Conservation (phyloP, 108 stramenopile species). For the Cyclotella sp. region DNA sequence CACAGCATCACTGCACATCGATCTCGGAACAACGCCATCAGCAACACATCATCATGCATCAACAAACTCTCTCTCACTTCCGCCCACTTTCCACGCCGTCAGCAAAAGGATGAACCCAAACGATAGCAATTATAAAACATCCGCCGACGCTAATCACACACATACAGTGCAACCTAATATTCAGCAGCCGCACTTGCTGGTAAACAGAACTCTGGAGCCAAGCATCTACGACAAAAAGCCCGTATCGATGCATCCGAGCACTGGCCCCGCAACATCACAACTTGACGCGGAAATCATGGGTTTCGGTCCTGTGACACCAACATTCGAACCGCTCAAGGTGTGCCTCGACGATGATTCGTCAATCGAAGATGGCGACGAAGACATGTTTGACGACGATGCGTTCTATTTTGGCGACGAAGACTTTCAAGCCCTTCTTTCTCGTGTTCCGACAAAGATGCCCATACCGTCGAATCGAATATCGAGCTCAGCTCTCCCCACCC, state of each 20-base stretch:
- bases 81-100: background rate
- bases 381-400: constrained; percentile 56
- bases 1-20: background rate
- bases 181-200: background rate
- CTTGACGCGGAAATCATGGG: background rate
- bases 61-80: background rate
- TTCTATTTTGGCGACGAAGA: constrained; percentile 59
- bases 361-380: constrained; percentile 52
- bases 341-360: constrained; percentile 55
- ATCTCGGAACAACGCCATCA: constrained; percentile 17
- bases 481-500: background rate
- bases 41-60: background rate
- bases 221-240: background rate
- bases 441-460: constrained; percentile 25
- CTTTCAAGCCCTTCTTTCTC: constrained; percentile 44
- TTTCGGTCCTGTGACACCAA: constrained; percentile 13
- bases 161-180: background rate
- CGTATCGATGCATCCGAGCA: too few relatives aligned
- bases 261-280: background rate
- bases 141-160: background rate
- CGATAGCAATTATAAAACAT: background rate
- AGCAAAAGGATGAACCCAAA: background rate
- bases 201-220: background rate
- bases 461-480: constrained; percentile 1
- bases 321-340: constrained; percentile 49